A percentile compares a stretch with the other conserved stretches of the same genome.
Conservation (phyloP, 2,329 filamentous ascomycete species). For the Salinomyces thailandicus region DNA sequence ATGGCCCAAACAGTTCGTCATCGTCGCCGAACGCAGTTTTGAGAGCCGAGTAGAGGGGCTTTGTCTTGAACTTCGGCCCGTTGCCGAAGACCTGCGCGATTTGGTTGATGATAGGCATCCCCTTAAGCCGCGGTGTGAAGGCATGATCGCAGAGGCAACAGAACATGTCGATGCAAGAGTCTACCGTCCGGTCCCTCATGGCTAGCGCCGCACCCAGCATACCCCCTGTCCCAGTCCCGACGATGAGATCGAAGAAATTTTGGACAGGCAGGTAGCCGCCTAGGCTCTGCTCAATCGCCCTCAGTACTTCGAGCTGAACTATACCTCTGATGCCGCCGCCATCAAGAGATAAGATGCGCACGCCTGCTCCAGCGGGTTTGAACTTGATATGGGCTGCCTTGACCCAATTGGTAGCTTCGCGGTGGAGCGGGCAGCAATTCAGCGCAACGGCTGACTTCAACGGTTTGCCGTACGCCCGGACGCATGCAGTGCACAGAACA, state of each 20-base stretch:
- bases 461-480: conserved; percentile 27
- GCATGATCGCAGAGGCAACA: conserved; percentile 30
- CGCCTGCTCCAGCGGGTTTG: conserved; percentile 19
- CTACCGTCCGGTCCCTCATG: conserved; percentile 28
- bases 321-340: conserved; percentile 40
- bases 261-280: conserved; percentile 32
- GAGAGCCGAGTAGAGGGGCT: conserved; percentile 27
- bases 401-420: conserved; percentile 26
- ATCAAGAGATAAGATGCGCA: conserved; percentile 20
- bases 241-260: conserved; percentile 41
- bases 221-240: conserved; percentile 38
- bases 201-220: conserved; percentile 35
- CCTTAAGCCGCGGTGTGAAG: conserved; percentile 31
- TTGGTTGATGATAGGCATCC: conserved; percentile 26
- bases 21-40: conserved; percentile 30
- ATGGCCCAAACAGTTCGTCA: conserved; percentile 19
- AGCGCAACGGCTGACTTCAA: conserved; percentile 19
- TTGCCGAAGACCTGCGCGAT: conserved; percentile 19
- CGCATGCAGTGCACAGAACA: conserved; percentile 35
- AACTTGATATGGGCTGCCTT: conserved; percentile 21
- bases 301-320: conserved; percentile 35
- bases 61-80: conserved; percentile 26
- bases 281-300: conserved; percentile 31
- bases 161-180: conserved; percentile 32
- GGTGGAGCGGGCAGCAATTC: conserved; percentile 27